A percentile compares a stretch with the other conserved stretches of the same genome.
phyloP scores from a whole-genome alignment of 148 eudicot genomes.

The Talinum fruticosum region DNA sequence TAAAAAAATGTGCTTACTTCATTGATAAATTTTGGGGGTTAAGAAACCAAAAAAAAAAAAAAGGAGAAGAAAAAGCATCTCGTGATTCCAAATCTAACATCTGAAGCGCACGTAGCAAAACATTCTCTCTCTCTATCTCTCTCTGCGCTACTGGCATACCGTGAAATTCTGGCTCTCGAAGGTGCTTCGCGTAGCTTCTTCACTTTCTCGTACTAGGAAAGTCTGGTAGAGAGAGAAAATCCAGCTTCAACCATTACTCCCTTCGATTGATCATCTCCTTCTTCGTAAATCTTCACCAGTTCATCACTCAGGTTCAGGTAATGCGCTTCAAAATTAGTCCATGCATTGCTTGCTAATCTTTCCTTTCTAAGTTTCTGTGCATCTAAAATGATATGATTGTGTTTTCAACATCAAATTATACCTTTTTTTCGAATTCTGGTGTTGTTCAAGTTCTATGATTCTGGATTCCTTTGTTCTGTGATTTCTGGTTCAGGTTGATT shows the following conservation, averaged over 20 bases:
- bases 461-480: not conserved
- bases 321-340: not conserved
- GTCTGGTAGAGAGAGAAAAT: not conserved
- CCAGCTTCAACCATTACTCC: not conserved
- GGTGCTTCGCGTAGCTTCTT: constrained; percentile 9
- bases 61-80: not conserved
- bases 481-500: not conserved
- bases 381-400: not conserved
- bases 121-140: not conserved
- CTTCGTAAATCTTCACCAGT: not conserved
- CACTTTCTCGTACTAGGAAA: not conserved
- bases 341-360: not conserved
- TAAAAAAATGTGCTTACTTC: too few relatives aligned
- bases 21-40: not conserved
- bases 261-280: not conserved
- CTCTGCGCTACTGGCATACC: not conserved
- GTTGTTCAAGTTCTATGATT: not conserved
- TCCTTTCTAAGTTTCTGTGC: not conserved
- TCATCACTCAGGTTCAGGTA: constrained; percentile 8
- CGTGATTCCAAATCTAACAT: not conserved
- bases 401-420: not conserved
- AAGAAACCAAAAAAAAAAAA: not conserved
- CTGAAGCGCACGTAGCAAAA: not conserved
- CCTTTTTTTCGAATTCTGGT: not conserved
- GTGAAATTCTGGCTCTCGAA: not conserved